Percentiles rank a stretch among this genome's conserved stretches.
phyloP scores from a whole-genome alignment of 2,329 filamentous ascomycete genomes.

The Calonectria multiphialidica region DNA sequence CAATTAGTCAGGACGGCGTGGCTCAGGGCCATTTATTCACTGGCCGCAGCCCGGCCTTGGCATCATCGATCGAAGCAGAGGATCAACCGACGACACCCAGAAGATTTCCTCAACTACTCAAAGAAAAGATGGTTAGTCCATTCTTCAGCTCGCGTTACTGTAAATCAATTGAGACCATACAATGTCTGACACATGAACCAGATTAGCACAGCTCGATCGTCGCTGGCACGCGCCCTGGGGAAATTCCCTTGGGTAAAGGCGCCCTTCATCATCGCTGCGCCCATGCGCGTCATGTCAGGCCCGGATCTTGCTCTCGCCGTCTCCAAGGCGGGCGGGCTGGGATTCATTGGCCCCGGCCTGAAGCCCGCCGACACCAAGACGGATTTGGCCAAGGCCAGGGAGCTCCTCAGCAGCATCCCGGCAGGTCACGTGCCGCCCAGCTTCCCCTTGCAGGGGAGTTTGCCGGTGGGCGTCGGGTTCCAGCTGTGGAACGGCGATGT shows the following conservation, averaged over 20 bases:
- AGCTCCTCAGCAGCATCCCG: conserved; percentile 35
- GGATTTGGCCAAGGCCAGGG: conserved; percentile 47
- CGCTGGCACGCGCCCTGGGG: background rate
- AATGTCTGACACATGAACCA: background rate
- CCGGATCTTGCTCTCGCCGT: conserved; percentile 70
- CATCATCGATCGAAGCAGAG: background rate
- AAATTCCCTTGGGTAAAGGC: conserved; percentile 50
- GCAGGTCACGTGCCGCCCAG: conserved; percentile 12
- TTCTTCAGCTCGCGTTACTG: background rate
- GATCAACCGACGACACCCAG: background rate
- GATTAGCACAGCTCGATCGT: background rate
- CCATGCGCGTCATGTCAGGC: conserved; percentile 75
- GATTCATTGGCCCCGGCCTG: conserved; percentile 57
- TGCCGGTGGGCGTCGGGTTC: conserved; percentile 60
- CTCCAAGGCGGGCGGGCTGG: conserved; percentile 78
- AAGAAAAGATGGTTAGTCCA: background rate
- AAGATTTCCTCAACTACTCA: too few relatives aligned
- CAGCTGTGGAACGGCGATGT: conserved; percentile 59
- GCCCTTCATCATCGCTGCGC: conserved; percentile 69
- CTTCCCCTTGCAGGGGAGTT: conserved; percentile 24
- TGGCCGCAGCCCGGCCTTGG: background rate
- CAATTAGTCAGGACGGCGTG: background rate
- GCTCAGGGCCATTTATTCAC: background rate
- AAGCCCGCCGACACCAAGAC: conserved; percentile 47
- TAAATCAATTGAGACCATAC: background rate